Evolutionary conservation across 1,284 basidiomycete genomes (phyloP).

Genomic region (Cryptococcus depauperatus): DNA sequence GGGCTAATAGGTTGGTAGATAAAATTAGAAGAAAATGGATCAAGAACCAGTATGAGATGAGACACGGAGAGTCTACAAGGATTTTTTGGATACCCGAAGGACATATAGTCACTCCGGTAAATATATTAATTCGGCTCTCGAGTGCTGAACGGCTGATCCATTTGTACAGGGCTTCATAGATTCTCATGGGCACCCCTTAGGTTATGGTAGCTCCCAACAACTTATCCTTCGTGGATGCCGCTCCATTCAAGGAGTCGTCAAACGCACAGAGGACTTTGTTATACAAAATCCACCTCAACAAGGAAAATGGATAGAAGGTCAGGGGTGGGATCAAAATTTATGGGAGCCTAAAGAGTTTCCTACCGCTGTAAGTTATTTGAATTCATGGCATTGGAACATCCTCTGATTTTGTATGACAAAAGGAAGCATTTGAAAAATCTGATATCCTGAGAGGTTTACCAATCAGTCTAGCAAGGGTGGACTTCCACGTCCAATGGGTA

Average conservation of each 20-base stretch:
- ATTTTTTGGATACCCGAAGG: too few relatives aligned
- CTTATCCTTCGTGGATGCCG: slow-evolving; percentile 56
- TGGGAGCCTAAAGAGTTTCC: slow-evolving; percentile 60
- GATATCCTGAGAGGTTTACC: slow-evolving; percentile 57
- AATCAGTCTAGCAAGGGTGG: slow-evolving; percentile 65
- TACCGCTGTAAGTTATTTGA: slow-evolving; percentile 54
- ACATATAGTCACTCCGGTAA: slow-evolving; percentile 37
- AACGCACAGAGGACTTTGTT: slow-evolving; percentile 58
- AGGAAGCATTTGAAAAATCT: slow-evolving; percentile 60
- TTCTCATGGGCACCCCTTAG: slow-evolving; percentile 52
- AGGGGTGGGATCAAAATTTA: slow-evolving; percentile 86
- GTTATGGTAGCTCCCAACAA: slow-evolving; percentile 49
- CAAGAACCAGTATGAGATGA: neutral
- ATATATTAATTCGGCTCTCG: neutral
- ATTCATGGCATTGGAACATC: neutral
- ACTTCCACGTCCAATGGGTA: slow-evolving; percentile 80
- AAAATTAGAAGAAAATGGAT: slow-evolving; percentile 16
- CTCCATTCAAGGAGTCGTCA: slow-evolving; percentile 56
- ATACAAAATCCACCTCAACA: slow-evolving; percentile 23
- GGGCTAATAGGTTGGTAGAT: slow-evolving; percentile 1
- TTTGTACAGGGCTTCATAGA: slow-evolving; percentile 50
- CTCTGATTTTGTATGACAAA: too few relatives aligned
- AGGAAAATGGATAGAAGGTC: slow-evolving; percentile 67
- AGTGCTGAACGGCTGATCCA: neutral
- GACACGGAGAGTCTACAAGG: too few relatives aligned